Evolutionary conservation across 805 yeast genomes (phyloP), one percentile per base, ranked within the genome.

Genomic region (Cyberlindnera sargentensis): DNA sequence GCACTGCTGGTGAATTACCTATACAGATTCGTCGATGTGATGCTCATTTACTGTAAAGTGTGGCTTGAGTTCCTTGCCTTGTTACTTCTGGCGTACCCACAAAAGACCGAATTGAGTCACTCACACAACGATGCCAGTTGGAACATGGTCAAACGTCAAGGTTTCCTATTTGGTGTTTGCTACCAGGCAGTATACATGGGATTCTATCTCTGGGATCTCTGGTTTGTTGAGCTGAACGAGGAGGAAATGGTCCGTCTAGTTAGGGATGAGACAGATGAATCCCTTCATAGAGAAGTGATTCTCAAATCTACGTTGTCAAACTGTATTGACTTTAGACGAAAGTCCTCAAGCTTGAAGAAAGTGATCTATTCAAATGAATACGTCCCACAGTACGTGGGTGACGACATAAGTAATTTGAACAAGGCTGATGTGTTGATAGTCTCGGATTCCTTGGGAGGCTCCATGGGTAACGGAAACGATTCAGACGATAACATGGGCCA

Each of bases 121-220:
- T 47, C 54, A 29, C 43, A 48, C 34, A 50, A 56, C 11, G 43
- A 49, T 31, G 50, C 58, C 2, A 40, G 44, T 25, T 69, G 71
- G 70, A 69, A 67, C 39, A 56, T 69, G n/a, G 64, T 65, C 3
- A 70, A 66, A 35, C 58, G 66, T 37, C 70, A 68, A 49, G 60
- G 67, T 2, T 68, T 57, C 42, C 44, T 67, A 6, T 68, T 67
- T 47, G 73, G 71, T 4, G 45, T 49, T 2, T 45, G 48, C 32
- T 51, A 50, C 37, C 41, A 48, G 23, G 31, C 40, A 11, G 37
- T 47, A 1, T 49, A 48, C 32, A 48, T 64, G 9, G 56, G 58
- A 2, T 67, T 68, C 63, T 57, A 67, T 30, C 33, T 66, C 8
- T 58, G 60, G 34, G 71, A 67, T 40, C 48, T 64, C 3, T 41